Conservation (phyloP, 768 basidiomycete species). For the Suillus decipiens region DNA sequence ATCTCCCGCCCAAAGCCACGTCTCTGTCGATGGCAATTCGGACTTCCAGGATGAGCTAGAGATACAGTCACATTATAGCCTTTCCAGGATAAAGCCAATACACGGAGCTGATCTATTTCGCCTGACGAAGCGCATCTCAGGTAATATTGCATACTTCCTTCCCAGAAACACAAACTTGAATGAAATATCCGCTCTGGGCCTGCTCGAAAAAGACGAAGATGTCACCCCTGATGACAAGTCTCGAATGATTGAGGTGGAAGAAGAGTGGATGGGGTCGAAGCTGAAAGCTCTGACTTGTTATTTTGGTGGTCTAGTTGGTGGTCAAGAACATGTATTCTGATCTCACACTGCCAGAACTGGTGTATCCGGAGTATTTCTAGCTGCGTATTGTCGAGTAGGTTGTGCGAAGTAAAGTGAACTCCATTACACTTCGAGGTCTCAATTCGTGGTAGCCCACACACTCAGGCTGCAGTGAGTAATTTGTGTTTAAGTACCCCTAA, state of each 20-base stretch:
- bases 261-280: slow-evolving; percentile 95
- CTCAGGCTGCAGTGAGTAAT: background rate
- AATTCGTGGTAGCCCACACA: background rate
- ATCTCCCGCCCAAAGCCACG: slow-evolving; percentile 31
- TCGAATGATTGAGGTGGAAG: slow-evolving; percentile 87
- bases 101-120: slow-evolving; percentile 82
- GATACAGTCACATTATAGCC: slow-evolving; percentile 59
- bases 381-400: slow-evolving; percentile 1
- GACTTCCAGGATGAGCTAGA: slow-evolving; percentile 14
- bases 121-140: slow-evolving; percentile 68
- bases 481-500: background rate
- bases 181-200: slow-evolving; percentile 61
- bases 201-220: background rate
- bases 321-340: slow-evolving; percentile 65
- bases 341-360: slow-evolving; percentile 4
- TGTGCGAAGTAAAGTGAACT: background rate
- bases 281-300: slow-evolving; percentile 94
- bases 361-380: background rate
- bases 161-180: slow-evolving; percentile 78
- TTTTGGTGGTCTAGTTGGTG: slow-evolving; percentile 79
- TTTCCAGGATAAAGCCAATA: slow-evolving; percentile 75
- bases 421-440: background rate
- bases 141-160: slow-evolving; percentile 86
- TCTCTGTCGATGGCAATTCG: slow-evolving; percentile 5
- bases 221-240: slow-evolving; percentile 12